These are phyloP conservation scores for Corinectria fuckeliana DNA, from an alignment of 2,329 filamentous ascomycete species.

Conservation along the genomic window DNA sequence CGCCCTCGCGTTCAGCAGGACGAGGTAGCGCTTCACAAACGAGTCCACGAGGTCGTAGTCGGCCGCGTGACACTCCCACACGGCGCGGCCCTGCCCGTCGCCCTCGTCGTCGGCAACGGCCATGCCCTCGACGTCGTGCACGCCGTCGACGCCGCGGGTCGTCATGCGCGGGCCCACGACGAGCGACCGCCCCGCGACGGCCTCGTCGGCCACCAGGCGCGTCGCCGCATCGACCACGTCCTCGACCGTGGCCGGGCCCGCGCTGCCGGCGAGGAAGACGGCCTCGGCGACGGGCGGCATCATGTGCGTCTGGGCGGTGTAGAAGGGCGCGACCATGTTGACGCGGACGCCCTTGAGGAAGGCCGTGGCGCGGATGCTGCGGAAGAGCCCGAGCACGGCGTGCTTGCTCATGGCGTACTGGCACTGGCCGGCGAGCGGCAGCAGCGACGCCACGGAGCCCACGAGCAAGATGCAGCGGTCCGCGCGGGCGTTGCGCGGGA, in stretches of 20 bases:
- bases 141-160: slow-evolving; percentile 22
- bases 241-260: slow-evolving; percentile 56
- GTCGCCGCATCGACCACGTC: slow-evolving; percentile 71
- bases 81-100: slow-evolving; percentile 49
- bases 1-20: slow-evolving; percentile 58
- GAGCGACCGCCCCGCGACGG: slow-evolving; percentile 63
- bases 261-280: slow-evolving; percentile 59
- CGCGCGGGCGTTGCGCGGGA: slow-evolving; percentile 30
- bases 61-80: slow-evolving; percentile 68
- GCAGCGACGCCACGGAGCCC: slow-evolving; percentile 65
- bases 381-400: slow-evolving; percentile 69
- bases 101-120: slow-evolving; percentile 43
- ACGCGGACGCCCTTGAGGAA: slow-evolving; percentile 59
- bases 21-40: slow-evolving; percentile 61
- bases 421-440: slow-evolving; percentile 50
- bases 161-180: slow-evolving; percentile 62
- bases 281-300: slow-evolving; percentile 55
- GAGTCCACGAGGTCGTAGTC: slow-evolving; percentile 63
- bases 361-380: slow-evolving; percentile 59
- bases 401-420: slow-evolving; percentile 71
- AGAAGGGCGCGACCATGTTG: slow-evolving; percentile 73
- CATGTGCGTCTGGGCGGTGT: slow-evolving; percentile 64
- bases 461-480: slow-evolving; percentile 65
- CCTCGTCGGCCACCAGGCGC: slow-evolving; percentile 64
- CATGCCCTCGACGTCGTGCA: slow-evolving; percentile 45